Conservation (phyloP, 257 asterid species). For the Thymus quinquecostatus region DNA sequence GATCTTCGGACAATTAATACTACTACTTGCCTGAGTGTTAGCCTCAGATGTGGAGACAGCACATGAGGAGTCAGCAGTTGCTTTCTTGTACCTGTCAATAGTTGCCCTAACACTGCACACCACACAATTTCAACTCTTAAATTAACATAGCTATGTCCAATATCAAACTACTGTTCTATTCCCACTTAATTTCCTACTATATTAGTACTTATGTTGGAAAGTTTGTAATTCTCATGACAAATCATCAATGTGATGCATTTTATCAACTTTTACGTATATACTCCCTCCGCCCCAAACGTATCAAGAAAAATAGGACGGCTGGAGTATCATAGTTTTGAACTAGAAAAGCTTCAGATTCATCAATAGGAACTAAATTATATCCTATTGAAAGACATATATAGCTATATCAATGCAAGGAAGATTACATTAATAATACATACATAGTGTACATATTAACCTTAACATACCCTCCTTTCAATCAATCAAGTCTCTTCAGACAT, state of each 20-base stretch:
- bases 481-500: conserved; percentile 22
- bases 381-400: background rate
- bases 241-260: background rate
- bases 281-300: no score
- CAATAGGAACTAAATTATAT: background rate
- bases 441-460: background rate
- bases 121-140: background rate
- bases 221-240: background rate
- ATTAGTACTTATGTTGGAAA: background rate
- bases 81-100: conserved; percentile 88
- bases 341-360: no score
- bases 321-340: no score
- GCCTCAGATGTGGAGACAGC: conserved; percentile 81
- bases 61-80: conserved; percentile 61
- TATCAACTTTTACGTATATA: background rate
- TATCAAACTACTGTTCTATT: background rate
- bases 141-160: no score
- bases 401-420: background rate
- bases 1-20: background rate
- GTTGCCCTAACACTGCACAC: conserved; percentile 76
- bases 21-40: conserved; percentile 62
- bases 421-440: background rate
- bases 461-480: conserved; percentile 14
- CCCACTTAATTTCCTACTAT: background rate
- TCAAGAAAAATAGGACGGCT: background rate